Evolutionary conservation across 208 protist species (phyloP), one percentile per base, ranked within the genome.

Genomic region (Herpetomonas tarakana): DNA sequence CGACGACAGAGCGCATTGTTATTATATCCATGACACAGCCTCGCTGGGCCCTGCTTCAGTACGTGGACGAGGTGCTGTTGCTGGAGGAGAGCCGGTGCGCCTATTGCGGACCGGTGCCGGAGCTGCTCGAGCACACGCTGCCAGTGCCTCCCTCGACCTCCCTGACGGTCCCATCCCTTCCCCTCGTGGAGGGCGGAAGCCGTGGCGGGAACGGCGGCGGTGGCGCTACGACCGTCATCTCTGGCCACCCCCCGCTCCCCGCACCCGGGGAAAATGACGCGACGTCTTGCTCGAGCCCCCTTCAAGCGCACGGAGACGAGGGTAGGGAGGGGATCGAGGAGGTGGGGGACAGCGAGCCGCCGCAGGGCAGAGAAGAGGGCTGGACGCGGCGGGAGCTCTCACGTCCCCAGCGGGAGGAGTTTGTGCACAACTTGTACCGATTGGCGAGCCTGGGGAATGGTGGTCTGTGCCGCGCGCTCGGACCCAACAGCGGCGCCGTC

Each of bases 21-120:
- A 55, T 80, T 1, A 12, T 90, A 18, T 80, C 76, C 3, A 68
- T 84, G 54, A 58, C 70, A 27, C 83, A 86, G 65, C 83, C 83
- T 29, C 78, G 83, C 19, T 90, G 78, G 83, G 67, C 73, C 12
- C 22, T 84, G 21, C 56, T 90, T 57, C 71, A 79, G 59, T 68
- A 78, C 58, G 66, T 86, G 3, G 78, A 90, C 57, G 78, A 90
- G 58, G 73, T 86, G 24, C 71, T 83, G 38, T 52, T 90, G 24
- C 44, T 86, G 1, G 74, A 86, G 49, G 66, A 69, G 21, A 68
- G 58, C 25, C 58, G 41, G 0, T 76, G 70, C 53, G 56, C 81
- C n/a, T 86, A 76, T 50, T 70, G 71, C 24, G 79, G 79, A 2
- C 61, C 72, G 22, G 50, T 74, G 35, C 51, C 58, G 60, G 74